phyloP scores from a whole-genome alignment of 345 rosid species.

The Kernera saxatilis region DNA sequence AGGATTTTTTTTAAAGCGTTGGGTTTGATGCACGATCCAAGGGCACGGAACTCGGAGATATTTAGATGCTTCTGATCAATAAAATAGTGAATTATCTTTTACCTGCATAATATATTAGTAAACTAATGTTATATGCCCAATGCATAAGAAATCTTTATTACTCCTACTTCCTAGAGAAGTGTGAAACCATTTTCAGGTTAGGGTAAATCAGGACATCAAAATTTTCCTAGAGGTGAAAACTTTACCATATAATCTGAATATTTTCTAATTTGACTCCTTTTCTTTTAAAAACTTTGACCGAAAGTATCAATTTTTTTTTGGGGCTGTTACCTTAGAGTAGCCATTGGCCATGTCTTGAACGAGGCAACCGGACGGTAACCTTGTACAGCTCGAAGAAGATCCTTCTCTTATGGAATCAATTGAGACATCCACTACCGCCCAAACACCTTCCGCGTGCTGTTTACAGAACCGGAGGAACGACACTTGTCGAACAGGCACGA shows the following conservation, averaged over 20 bases:
- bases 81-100: constrained; percentile 20
- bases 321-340: constrained; percentile 81
- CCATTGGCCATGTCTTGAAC: constrained; percentile 98
- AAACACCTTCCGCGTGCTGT: constrained; percentile 87
- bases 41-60: constrained; percentile 39
- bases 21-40: constrained; percentile 26
- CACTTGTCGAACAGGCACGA: constrained; percentile 88
- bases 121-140: constrained; percentile 5
- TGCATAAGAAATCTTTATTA: constrained; percentile 1
- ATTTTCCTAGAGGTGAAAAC: not conserved
- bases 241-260: not conserved
- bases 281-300: no score
- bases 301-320: not conserved
- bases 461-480: constrained; percentile 87
- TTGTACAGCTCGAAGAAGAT: constrained; percentile 53
- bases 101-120: not conserved
- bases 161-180: constrained; percentile 18
- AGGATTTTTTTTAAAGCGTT: not conserved
- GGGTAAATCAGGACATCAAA: not conserved
- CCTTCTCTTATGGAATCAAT: constrained; percentile 53
- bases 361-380: constrained; percentile 97
- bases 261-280: not conserved
- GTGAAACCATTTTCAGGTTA: not conserved
- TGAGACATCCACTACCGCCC: constrained; percentile 98
- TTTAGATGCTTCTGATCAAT: constrained; percentile 55